phyloP scores from a whole-genome alignment of 257 asterid genomes.

The Sherardia arvensis region DNA sequence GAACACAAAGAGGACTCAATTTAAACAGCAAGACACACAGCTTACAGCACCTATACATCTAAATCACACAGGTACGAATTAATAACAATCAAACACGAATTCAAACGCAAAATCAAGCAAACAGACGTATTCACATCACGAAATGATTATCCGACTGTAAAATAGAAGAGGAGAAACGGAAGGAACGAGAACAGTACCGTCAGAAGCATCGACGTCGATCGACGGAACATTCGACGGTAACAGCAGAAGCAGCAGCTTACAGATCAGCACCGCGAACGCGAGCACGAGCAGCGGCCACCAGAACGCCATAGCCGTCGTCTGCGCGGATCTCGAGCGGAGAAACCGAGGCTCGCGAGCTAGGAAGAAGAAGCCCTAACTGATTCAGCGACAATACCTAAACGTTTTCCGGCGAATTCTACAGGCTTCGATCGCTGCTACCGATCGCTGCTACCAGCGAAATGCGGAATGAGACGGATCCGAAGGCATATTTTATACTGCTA shows the following conservation, averaged over 20 bases:
- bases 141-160: neutral
- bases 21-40: neutral
- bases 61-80: neutral
- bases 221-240: slow-evolving; percentile 89
- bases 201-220: slow-evolving; percentile 85
- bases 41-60: no score
- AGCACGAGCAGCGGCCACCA: slow-evolving; percentile 80
- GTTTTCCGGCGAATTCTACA: neutral
- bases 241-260: slow-evolving; percentile 77
- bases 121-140: neutral
- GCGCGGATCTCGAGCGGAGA: neutral
- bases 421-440: neutral
- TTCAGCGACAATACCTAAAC: neutral
- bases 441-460: no score
- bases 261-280: slow-evolving; percentile 69
- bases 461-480: neutral
- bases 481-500: neutral
- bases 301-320: slow-evolving; percentile 55
- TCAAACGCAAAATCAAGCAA: neutral
- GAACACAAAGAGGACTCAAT: neutral
- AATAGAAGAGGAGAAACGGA: neutral
- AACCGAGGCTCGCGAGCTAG: neutral
- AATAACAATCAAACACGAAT: neutral
- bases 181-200: slow-evolving; percentile 40
- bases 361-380: neutral